phyloP scores from a whole-genome alignment of 225 moss, liverwort and hornwort species.

The Marchantia paleacea region DNA sequence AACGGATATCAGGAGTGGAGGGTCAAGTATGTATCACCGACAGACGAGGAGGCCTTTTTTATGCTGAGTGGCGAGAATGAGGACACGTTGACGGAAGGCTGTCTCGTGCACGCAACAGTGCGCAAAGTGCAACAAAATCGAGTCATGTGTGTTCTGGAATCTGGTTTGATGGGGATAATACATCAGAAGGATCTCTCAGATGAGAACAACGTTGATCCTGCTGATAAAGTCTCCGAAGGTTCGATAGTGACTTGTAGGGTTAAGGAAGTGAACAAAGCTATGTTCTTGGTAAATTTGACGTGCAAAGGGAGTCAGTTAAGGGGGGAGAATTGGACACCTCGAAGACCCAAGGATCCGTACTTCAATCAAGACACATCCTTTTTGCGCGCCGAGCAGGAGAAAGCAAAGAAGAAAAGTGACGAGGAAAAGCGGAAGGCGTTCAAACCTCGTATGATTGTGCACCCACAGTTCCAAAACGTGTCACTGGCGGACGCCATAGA shows the following conservation, averaged over 20 bases:
- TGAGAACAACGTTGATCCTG: constrained; percentile 67
- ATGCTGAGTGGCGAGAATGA: constrained; percentile 92
- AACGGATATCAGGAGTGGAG: constrained; percentile 86
- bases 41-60: constrained; percentile 71
- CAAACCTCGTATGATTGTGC: constrained; percentile 98
- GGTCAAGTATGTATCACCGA: constrained; percentile 42
- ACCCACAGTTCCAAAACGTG: constrained; percentile 92
- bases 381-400: constrained; percentile 78
- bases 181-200: constrained; percentile 92
- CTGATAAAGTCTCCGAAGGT: constrained; percentile 88
- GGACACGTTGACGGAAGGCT: constrained; percentile 74
- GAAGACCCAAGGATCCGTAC: constrained; percentile 60
- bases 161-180: constrained; percentile 77
- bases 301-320: constrained; percentile 91
- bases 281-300: constrained; percentile 72
- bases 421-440: constrained; percentile 87
- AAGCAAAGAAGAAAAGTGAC: constrained; percentile 80
- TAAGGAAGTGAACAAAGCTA: constrained; percentile 67
- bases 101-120: constrained; percentile 86
- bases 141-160: constrained; percentile 88
- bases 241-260: constrained; percentile 86
- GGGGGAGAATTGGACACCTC: constrained; percentile 58
- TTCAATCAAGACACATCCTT: constrained; percentile 59
- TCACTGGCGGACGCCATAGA: constrained; percentile 79
- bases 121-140: constrained; percentile 79